Evolutionary conservation across 2,329 filamentous ascomycete genomes (phyloP), one percentile per base, ranked within the genome.

Genomic region (Botrytis tulipae): DNA sequence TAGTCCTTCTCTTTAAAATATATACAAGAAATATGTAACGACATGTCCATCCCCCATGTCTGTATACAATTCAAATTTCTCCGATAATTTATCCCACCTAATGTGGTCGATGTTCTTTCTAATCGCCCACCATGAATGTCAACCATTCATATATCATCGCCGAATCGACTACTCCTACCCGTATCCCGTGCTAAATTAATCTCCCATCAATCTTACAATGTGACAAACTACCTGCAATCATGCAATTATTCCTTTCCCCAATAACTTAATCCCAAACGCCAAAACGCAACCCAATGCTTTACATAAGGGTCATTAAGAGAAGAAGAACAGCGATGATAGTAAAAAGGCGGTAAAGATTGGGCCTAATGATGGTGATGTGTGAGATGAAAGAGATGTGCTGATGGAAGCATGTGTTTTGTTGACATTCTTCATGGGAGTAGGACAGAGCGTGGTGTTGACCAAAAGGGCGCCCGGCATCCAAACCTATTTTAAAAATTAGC

Each of bases 361-460:
- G 20, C 40, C 25, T 1, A 44, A 16, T 42, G 66, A 69, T 44
- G 48, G 35, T n/a, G 48, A 69, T 42, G n/a, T 69, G 10, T 69
- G 66, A 25, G 66, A 59, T 57, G 66, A 57, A 6, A 57, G 66
- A 69, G 66, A 69, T 22, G 20, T 32, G 51, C 22, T 54, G 48
- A 25, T 32, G 57, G 51, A 29, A 9, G n/a, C 5, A 3, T 54
- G 48, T 25, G 71, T 62, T 73, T 73, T 73, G 57, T 73, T 73
- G 71, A 73, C 66, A 42, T 73, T 62, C 62, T 73, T 73, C 71
- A 73, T 70, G 3, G 65, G 42, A 2, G 37, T 46, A 16, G 71
- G 66, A 63, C 71, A 73, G 22, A 73, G 71, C 18, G 71, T 73
- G 42, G 71, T 73, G n/a, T 73, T 73, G 8, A 73, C 71, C 25